Percentiles rank a stretch among this genome's conserved stretches.
Conservation (phyloP, 1,284 basidiomycete genomes). For the Leccinum ponderosum region DNA sequence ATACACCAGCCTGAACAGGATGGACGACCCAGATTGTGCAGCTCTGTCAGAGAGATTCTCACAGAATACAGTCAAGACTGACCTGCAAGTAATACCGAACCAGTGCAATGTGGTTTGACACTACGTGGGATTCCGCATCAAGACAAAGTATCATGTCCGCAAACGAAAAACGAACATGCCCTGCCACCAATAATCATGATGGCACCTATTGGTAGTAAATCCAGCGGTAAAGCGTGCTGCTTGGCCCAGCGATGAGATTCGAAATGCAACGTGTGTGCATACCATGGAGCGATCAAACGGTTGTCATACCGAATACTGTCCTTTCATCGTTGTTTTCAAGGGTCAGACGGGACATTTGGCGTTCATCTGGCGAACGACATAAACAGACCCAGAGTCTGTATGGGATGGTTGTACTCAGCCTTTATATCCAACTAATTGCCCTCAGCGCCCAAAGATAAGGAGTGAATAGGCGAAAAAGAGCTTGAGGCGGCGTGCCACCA, state of each 20-base stretch:
- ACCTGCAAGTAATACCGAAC: background rate
- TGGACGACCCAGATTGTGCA: background rate
- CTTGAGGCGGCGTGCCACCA: no score
- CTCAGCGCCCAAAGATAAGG: no score
- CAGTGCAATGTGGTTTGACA: background rate
- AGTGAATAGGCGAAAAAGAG: no score
- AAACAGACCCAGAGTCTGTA: background rate
- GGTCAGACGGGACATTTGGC: background rate
- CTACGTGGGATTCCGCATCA: background rate
- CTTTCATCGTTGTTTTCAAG: background rate
- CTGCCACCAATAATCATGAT: background rate
- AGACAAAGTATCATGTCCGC: background rate
- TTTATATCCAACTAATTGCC: background rate
- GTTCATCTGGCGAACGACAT: background rate
- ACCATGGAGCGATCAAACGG: background rate
- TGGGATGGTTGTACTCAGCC: background rate
- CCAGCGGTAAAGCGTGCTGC: background rate
- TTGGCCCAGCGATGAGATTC: background rate
- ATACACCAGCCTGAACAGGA: background rate
- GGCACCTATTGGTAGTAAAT: background rate
- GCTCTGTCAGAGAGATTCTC: background rate
- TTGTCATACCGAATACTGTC: background rate
- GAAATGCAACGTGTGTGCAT: background rate
- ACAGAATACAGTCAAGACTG: background rate
- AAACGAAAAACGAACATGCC: background rate